Conservation (phyloP, 2,329 filamentous ascomycete genomes). For the Fusarium papillatum region DNA sequence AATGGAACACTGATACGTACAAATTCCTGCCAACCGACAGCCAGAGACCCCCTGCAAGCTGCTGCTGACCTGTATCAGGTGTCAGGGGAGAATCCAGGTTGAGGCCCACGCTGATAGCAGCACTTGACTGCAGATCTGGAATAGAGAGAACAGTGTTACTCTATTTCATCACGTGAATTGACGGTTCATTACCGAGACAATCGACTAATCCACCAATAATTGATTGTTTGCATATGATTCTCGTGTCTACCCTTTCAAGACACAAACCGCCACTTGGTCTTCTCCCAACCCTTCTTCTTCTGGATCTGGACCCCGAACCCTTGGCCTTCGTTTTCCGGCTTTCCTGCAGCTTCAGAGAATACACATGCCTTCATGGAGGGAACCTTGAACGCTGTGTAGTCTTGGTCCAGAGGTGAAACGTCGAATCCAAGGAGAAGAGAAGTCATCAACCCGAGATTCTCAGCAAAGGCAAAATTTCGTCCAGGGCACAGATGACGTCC, state of each 20-base stretch:
- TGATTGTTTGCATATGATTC: background rate
- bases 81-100: background rate
- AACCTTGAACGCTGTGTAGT: background rate
- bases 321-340: constrained; percentile 14
- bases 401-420: background rate
- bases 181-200: background rate
- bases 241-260: background rate
- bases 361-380: background rate
- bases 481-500: constrained; percentile 29
- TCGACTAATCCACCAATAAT: background rate
- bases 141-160: background rate
- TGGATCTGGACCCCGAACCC: constrained; percentile 22
- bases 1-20: background rate
- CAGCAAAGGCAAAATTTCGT: constrained; percentile 30
- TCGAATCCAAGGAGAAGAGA: constrained; percentile 29
- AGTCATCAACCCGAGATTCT: constrained; percentile 28
- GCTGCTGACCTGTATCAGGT: background rate
- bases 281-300: constrained; percentile 26
- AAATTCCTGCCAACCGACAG: background rate
- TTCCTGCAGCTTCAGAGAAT: constrained; percentile 12
- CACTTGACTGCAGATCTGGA: background rate
- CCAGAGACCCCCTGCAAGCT: background rate
- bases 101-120: background rate
- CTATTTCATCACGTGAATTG: background rate
- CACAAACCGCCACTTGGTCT: constrained; percentile 18